Percentiles rank a stretch among this genome's conserved stretches.
These are phyloP conservation scores for Salvia sclarea DNA, from an alignment of 305 asterid species.

Conservation along the genomic window DNA sequence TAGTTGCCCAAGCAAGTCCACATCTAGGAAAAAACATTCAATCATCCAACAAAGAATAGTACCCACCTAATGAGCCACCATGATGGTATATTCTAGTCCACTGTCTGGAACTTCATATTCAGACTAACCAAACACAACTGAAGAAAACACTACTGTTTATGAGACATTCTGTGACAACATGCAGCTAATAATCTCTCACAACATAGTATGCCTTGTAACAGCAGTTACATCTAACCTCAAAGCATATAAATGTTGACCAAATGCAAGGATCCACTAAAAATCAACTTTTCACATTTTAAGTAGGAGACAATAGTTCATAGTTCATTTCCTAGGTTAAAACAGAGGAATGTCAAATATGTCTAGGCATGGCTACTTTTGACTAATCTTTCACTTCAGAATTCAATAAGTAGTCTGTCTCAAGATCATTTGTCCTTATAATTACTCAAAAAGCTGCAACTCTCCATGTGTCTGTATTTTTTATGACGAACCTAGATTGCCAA, in stretches of 20 bases:
- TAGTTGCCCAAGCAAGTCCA: conserved; percentile 2
- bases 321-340: neutral
- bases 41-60: conserved; percentile 12
- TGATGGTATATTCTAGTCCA: conserved; percentile 14
- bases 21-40: conserved; percentile 1
- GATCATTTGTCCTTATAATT: conserved; percentile 1
- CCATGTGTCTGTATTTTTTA: neutral
- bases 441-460: conserved; percentile 21
- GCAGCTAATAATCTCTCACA: neutral
- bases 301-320: neutral
- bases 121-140: neutral
- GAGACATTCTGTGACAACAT: neutral
- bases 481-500: conserved; percentile 17
- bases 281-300: neutral
- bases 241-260: neutral
- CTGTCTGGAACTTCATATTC: neutral
- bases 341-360: neutral
- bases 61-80: conserved; percentile 13
- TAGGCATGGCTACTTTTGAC: conserved; percentile 14
- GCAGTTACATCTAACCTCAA: neutral
- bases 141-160: neutral
- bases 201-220: neutral
- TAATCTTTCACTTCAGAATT: conserved; percentile 21
- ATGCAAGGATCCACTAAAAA: neutral
- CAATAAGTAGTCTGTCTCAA: conserved; percentile 11